Evolutionary conservation across 179 eudicot genomes (phyloP).

Genomic region (Actinidia arguta): DNA sequence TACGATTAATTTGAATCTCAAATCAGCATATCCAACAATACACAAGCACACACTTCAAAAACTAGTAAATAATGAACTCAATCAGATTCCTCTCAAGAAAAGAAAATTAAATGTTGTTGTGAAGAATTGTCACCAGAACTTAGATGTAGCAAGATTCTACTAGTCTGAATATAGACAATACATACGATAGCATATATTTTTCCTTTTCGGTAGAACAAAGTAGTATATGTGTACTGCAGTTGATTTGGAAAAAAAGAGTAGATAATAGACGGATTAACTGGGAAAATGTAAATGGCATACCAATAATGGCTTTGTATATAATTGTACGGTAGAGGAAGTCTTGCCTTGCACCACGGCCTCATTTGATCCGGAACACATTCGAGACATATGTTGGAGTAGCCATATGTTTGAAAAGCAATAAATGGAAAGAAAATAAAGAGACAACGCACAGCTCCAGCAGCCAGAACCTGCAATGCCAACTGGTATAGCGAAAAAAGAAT

Average conservation of each 20-base stretch:
- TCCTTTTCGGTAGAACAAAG: too few relatives aligned
- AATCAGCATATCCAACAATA: background rate
- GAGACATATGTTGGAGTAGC: constrained; percentile 75
- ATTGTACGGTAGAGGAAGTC: constrained; percentile 79
- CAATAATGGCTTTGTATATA: constrained; percentile 93
- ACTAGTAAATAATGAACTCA: constrained; percentile 2
- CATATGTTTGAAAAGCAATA: constrained; percentile 85
- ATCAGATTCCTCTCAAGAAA: background rate
- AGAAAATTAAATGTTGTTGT: background rate
- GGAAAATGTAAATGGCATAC: constrained; percentile 46
- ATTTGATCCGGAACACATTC: constrained; percentile 53
- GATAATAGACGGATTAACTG: constrained; percentile 6
- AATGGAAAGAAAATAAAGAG: constrained; percentile 73
- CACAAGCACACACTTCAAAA: background rate
- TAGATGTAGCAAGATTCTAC: background rate
- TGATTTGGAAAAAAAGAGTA: background rate
- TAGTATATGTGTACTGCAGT: background rate
- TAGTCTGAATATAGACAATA: background rate
- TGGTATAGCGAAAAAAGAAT: constrained; percentile 30
- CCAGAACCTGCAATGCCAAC: constrained; percentile 62
- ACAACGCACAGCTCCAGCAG: constrained; percentile 63
- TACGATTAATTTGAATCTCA: background rate
- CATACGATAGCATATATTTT: too few relatives aligned
- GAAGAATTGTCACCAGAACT: background rate
- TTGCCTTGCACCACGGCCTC: constrained; percentile 94